These are phyloP conservation scores for Plasmodium vinckei DNA, from an alignment of 169 alveolate species.

Conservation along the genomic window DNA sequence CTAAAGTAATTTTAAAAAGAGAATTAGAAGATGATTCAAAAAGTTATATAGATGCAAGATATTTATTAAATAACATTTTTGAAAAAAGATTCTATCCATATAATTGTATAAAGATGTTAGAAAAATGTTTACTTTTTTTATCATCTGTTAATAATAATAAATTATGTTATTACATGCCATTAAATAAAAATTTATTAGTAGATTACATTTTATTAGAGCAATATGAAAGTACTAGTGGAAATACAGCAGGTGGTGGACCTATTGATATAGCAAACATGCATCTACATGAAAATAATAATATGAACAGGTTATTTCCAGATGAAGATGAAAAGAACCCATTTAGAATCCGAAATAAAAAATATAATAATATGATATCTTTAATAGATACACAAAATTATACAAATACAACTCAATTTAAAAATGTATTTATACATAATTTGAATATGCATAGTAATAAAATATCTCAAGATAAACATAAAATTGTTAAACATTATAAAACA, in stretches of 20 bases:
- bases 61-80: conserved; percentile 42
- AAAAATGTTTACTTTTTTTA: conserved; percentile 53
- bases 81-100: conserved; percentile 65
- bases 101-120: conserved; percentile 64
- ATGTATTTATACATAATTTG: conserved; percentile 59
- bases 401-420: conserved; percentile 37
- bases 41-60: conserved; percentile 41
- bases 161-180: conserved; percentile 64
- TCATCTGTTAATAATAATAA: conserved; percentile 72
- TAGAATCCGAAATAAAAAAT: conserved; percentile 49
- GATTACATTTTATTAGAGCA: conserved; percentile 73
- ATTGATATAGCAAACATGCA: not conserved
- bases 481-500: conserved; percentile 41
- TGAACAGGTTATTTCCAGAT: not conserved
- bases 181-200: conserved; percentile 55
- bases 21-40: conserved; percentile 37
- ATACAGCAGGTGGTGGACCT: not conserved
- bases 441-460: conserved; percentile 12
- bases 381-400: conserved; percentile 40
- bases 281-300: not conserved
- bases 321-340: conserved; percentile 13
- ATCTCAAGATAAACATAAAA: conserved; percentile 17
- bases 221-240: conserved; percentile 8
- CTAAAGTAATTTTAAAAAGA: conserved; percentile 54
- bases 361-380: conserved; percentile 33